A percentile compares a stretch with the other conserved stretches of the same genome.
Conservation (phyloP, 1,284 basidiomycete genomes). For the Flammula alnicola region DNA sequence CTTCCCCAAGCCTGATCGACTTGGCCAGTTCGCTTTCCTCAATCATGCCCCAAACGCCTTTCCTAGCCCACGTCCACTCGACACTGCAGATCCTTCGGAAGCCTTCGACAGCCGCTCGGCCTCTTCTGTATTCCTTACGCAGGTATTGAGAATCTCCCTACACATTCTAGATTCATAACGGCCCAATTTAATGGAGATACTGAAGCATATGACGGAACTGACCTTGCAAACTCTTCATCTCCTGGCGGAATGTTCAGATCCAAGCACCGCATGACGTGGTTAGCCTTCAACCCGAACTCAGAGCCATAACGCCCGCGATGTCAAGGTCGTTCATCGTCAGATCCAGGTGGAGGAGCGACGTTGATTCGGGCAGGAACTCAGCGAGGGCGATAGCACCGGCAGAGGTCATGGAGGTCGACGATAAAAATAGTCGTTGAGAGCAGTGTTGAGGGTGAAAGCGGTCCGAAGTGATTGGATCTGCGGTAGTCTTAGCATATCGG, state of each 20-base stretch:
- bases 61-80: constrained; percentile 45
- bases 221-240: constrained; percentile 87
- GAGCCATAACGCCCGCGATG: constrained; percentile 91
- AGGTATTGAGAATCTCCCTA: constrained; percentile 79
- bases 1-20: constrained; percentile 64
- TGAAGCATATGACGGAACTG: constrained; percentile 27
- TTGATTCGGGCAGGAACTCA: constrained; percentile 93
- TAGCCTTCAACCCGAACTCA: constrained; percentile 84
- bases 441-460: constrained; percentile 91
- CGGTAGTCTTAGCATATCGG: constrained; percentile 5
- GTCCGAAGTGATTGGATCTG: constrained; percentile 89
- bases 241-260: constrained; percentile 93
- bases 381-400: constrained; percentile 93
- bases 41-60: constrained; percentile 80
- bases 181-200: constrained; percentile 10
- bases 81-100: constrained; percentile 26
- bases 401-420: constrained; percentile 81
- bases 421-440: constrained; percentile 90
- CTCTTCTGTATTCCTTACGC: constrained; percentile 90
- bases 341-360: constrained; percentile 87
- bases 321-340: constrained; percentile 84
- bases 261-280: constrained; percentile 87
- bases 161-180: constrained; percentile 56
- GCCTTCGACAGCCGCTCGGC: constrained; percentile 54
- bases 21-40: constrained; percentile 80